Percentiles rank a stretch among this genome's conserved stretches.
These are phyloP conservation scores for Gnomoniopsis sp. DNA, from an alignment of 2,329 filamentous ascomycete genomes.

Conservation along the genomic window DNA sequence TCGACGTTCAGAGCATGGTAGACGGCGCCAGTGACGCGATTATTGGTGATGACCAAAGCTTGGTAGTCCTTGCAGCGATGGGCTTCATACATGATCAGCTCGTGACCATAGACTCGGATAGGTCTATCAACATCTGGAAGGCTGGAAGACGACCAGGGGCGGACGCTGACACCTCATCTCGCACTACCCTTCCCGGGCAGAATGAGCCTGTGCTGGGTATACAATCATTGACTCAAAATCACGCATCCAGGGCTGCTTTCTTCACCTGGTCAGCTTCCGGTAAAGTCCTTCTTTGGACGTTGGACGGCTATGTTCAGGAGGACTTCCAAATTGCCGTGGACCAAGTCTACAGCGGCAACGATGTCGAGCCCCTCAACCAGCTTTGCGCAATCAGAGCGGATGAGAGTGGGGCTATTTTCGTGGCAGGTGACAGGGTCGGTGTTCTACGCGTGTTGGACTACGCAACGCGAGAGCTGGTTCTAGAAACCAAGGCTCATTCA, in stretches of 20 bases:
- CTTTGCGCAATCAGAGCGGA: slow-evolving; percentile 59
- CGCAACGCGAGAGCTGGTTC: slow-evolving; percentile 55
- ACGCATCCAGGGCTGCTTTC: slow-evolving; percentile 66
- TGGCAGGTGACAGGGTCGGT: slow-evolving; percentile 86
- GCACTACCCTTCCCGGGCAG: slow-evolving; percentile 58
- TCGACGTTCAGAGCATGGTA: slow-evolving; percentile 49
- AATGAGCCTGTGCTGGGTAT: slow-evolving; percentile 71
- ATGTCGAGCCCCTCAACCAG: slow-evolving; percentile 55
- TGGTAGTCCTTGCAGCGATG: slow-evolving; percentile 59
- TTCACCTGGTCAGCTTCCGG: slow-evolving; percentile 87
- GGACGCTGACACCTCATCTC: slow-evolving; percentile 34
- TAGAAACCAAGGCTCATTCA: slow-evolving; percentile 81
- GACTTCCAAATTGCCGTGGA: slow-evolving; percentile 69
- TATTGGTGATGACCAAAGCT: not conserved
- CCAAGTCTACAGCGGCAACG: slow-evolving; percentile 46
- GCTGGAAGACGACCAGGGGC: slow-evolving; percentile 41
- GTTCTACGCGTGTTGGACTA: slow-evolving; percentile 69
- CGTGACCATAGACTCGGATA: slow-evolving; percentile 71
- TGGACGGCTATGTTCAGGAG: slow-evolving; percentile 65
- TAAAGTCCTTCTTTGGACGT: slow-evolving; percentile 77
- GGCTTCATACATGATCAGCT: slow-evolving; percentile 65
- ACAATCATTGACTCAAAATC: slow-evolving; percentile 57
- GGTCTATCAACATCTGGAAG: slow-evolving; percentile 68
- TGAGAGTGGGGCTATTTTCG: slow-evolving; percentile 60
- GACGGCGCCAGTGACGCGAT: slow-evolving; percentile 34